These are phyloP conservation scores for Pseudofabraea citricarpa DNA, from an alignment of 2,329 filamentous ascomycete genomes.

Conservation along the genomic window DNA sequence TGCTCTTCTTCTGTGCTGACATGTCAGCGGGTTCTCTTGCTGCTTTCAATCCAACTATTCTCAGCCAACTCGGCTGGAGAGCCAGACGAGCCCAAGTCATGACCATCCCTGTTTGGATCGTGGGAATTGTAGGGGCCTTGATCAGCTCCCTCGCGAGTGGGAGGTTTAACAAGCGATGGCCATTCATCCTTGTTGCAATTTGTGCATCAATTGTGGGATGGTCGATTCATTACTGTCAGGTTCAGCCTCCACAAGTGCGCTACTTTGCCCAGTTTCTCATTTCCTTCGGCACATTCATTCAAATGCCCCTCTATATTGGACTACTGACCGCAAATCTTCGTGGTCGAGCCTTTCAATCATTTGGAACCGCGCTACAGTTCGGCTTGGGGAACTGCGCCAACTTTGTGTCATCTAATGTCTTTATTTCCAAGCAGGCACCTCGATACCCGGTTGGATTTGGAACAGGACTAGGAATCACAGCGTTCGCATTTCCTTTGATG, in stretches of 20 bases:
- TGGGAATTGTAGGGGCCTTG: conserved; percentile 25
- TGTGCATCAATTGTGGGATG: conserved; percentile 29
- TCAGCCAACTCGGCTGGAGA: conserved; percentile 29
- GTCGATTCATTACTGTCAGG: background rate
- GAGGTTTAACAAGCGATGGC: conserved; percentile 28
- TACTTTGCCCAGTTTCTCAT: conserved; percentile 33
- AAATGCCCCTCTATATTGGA: conserved; percentile 28
- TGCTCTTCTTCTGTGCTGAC: conserved; percentile 28
- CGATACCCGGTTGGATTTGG: conserved; percentile 33
- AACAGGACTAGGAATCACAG: conserved; percentile 29
- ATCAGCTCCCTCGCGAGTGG: conserved; percentile 25
- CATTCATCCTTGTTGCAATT: conserved; percentile 31
- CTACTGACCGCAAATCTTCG: conserved; percentile 35
- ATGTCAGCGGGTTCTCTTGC: conserved; percentile 30
- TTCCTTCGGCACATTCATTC: conserved; percentile 27
- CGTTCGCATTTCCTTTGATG: conserved; percentile 5
- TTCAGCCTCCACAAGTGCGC: conserved; percentile 15
- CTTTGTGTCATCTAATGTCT: conserved; percentile 36
- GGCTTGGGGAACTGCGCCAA: conserved; percentile 41
- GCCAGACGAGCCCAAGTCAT: conserved; percentile 29
- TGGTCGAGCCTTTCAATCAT: conserved; percentile 33
- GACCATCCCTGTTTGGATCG: conserved; percentile 30
- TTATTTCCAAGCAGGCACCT: conserved; percentile 33
- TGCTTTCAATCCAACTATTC: conserved; percentile 30
- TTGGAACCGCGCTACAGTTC: conserved; percentile 35